These are phyloP conservation scores for Taphrina confusa DNA, from an alignment of 1,139 yeast genomes.

Conservation along the genomic window DNA sequence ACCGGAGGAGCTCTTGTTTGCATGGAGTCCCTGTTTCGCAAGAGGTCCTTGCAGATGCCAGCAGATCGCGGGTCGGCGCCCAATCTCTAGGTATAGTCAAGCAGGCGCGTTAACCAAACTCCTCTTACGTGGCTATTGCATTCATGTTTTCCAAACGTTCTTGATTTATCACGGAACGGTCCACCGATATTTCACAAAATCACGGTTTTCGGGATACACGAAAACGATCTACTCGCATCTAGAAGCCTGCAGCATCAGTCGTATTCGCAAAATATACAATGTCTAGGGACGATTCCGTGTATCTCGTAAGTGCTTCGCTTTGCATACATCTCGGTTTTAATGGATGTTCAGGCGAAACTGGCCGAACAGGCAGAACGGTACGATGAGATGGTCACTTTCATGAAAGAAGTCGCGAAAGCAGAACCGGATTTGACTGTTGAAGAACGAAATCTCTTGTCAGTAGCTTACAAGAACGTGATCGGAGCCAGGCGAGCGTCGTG, in stretches of 20 bases:
- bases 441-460: constrained; percentile 95
- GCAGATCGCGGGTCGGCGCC: constrained; percentile 14
- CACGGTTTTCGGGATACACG: too few species aligned
- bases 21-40: too few species aligned
- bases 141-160: too few species aligned
- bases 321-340: background rate
- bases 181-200: too few species aligned
- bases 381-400: constrained; percentile 79
- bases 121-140: too few species aligned
- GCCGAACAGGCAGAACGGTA: constrained; percentile 99
- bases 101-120: too few species aligned
- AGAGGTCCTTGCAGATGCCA: constrained; percentile 10
- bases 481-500: constrained; percentile 99
- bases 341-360: constrained; percentile 63
- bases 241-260: too few species aligned
- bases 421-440: constrained; percentile 96
- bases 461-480: constrained; percentile 96
- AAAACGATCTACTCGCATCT: too few species aligned
- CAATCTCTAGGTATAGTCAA: too few species aligned
- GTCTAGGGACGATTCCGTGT: constrained; percentile 21
- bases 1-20: too few species aligned
- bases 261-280: background rate
- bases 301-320: background rate
- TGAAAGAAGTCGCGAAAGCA: constrained; percentile 95
- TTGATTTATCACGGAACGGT: too few species aligned